Evolutionary conservation across 139 green algal genomes (phyloP).

Genomic region (Gonium pectorale): DNA sequence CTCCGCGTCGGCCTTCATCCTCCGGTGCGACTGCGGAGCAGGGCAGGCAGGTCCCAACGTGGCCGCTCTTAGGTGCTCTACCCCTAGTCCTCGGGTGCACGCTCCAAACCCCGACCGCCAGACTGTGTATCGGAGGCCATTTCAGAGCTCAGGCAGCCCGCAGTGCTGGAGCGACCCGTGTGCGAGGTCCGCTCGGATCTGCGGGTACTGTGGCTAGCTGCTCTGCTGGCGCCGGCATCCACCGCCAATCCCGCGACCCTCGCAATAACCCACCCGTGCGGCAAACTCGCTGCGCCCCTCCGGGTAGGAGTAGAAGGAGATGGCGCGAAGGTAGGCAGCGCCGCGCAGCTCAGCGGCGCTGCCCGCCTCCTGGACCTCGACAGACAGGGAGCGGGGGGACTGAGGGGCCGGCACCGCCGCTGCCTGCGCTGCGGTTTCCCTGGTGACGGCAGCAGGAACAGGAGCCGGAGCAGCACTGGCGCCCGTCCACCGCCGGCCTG

Average conservation of each 20-base stretch:
- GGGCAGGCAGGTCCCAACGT: too few species aligned
- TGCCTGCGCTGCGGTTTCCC: neutral
- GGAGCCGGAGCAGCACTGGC: too few species aligned
- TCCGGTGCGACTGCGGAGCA: conserved; percentile 67
- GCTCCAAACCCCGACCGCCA: too few species aligned
- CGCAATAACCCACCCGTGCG: conserved; percentile 46
- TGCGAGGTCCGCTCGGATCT: too few species aligned
- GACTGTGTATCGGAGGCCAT: too few species aligned
- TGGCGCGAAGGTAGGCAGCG: conserved; percentile 75
- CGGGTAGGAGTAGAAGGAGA: conserved; percentile 74
- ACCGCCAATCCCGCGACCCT: too few species aligned
- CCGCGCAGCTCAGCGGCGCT: conserved; percentile 75
- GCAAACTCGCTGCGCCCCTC: conserved; percentile 74
- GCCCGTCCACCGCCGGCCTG: neutral
- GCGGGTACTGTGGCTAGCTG: too few species aligned
- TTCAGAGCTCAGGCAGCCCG: too few species aligned
- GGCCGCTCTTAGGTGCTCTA: too few species aligned
- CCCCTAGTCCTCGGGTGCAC: too few species aligned
- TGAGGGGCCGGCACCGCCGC: neutral
- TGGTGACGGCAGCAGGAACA: neutral
- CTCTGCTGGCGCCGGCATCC: too few species aligned
- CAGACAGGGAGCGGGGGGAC: neutral
- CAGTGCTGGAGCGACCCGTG: too few species aligned
- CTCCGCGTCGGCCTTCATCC: conserved; percentile 83
- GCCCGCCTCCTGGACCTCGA: conserved; percentile 26